These are phyloP conservation scores for Clarireedia sp. DNA, from an alignment of 2,329 filamentous ascomycete species.

Conservation along the genomic window DNA sequence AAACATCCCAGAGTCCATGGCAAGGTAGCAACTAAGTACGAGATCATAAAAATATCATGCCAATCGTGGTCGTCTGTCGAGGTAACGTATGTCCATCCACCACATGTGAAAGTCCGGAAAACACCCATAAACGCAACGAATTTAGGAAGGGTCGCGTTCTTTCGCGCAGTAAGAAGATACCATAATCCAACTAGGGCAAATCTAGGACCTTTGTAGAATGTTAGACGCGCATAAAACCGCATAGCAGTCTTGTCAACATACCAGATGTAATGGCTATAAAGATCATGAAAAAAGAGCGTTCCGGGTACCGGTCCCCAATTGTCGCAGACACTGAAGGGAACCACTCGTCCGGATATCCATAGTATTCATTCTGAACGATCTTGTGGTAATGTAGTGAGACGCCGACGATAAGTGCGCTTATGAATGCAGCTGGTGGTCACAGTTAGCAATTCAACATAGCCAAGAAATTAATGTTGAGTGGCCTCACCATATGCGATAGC, in stretches of 20 bases:
- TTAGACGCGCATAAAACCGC: conserved; percentile 14
- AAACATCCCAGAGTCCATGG: conserved; percentile 94
- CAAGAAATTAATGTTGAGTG: not conserved
- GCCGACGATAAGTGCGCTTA: conserved; percentile 78
- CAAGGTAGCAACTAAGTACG: conserved; percentile 86
- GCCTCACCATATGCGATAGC: conserved; percentile 64
- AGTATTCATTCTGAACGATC: conserved; percentile 96
- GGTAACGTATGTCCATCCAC: conserved; percentile 97
- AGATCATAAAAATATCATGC: conserved; percentile 99
- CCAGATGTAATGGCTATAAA: conserved; percentile 96
- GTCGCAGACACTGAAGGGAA: conserved; percentile 94
- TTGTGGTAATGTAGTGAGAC: conserved; percentile 83
- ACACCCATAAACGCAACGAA: conserved; percentile 73
- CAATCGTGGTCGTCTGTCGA: conserved; percentile 97
- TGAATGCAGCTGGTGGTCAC: conserved; percentile 58
- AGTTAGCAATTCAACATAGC: conserved; percentile 12
- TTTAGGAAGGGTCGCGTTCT: conserved; percentile 69
- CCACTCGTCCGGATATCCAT: conserved; percentile 91
- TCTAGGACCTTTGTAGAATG: conserved; percentile 58
- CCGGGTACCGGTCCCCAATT: conserved; percentile 94
- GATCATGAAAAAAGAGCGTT: conserved; percentile 92
- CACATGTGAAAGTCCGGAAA: conserved; percentile 86
- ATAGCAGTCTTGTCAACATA: conserved; percentile 31
- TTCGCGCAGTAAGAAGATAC: conserved; percentile 79
- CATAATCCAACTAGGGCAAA: conserved; percentile 86